A percentile compares a stretch with the other conserved stretches of the same genome.
Evolutionary conservation across 139 green algal species (phyloP).

Genomic region (Picochlorum sp.): DNA sequence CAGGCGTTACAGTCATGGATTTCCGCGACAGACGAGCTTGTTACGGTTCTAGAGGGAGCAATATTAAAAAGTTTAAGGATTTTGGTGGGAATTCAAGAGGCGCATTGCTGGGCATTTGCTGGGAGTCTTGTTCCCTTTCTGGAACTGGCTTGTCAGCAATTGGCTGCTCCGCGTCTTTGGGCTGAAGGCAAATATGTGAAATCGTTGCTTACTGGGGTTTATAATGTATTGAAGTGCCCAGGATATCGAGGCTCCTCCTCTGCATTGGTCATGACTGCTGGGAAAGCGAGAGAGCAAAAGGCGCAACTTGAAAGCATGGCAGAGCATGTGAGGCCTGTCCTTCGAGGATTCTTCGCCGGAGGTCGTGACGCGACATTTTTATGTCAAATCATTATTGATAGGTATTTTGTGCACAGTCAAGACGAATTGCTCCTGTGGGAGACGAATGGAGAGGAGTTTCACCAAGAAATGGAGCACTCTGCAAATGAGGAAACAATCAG

Average conservation of each 20-base stretch:
- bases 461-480: conserved; percentile 45
- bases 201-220: background rate
- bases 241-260: conserved; percentile 31
- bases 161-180: background rate
- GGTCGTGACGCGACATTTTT: too few species aligned
- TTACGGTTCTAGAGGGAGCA: conserved; percentile 59
- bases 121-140: conserved; percentile 52
- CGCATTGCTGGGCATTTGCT: conserved; percentile 64
- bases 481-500: conserved; percentile 54
- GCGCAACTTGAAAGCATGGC: conserved; percentile 21
- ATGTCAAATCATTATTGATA: too few species aligned
- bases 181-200: background rate
- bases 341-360: conserved; percentile 8
- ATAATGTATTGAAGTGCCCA: conserved; percentile 29
- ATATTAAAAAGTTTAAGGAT: conserved; percentile 78
- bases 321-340: background rate
- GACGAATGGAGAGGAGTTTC: conserved; percentile 55
- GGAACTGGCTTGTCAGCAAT: background rate
- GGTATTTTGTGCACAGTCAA: too few species aligned
- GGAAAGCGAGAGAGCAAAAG: conserved; percentile 3
- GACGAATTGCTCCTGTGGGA: background rate
- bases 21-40: conserved; percentile 23
- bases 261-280: conserved; percentile 19
- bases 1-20: background rate
- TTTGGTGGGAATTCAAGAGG: conserved; percentile 52